Percentiles rank a stretch among this genome's conserved stretches.
These are phyloP conservation scores for Podospora didyma DNA, from an alignment of 495 filamentous ascomycete species.

Conservation along the genomic window DNA sequence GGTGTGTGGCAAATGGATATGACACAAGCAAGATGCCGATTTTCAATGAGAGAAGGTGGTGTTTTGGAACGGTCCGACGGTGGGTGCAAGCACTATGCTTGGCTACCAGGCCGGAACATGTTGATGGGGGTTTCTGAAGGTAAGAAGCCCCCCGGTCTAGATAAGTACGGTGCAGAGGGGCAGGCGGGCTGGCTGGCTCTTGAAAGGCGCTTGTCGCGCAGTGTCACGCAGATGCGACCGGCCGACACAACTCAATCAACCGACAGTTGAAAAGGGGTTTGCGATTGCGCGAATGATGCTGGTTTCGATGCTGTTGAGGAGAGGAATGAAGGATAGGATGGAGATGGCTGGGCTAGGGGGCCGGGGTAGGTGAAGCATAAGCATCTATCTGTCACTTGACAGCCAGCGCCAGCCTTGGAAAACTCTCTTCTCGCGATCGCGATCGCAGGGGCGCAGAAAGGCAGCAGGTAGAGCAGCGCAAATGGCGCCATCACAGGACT, in stretches of 20 bases:
- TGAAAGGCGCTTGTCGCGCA: not conserved
- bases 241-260: not conserved
- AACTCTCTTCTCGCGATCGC: not conserved
- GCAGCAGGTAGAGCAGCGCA: not conserved
- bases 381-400: not conserved
- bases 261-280: too few relatives aligned
- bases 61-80: too few relatives aligned
- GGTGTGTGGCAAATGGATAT: too few relatives aligned
- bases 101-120: not conserved
- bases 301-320: not conserved
- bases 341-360: not conserved
- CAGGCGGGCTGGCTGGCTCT: not conserved
- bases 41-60: too few relatives aligned
- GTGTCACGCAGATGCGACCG: not conserved
- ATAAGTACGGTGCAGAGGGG: too few relatives aligned
- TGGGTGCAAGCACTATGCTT: too few relatives aligned
- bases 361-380: not conserved
- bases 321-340: not conserved
- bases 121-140: not conserved
- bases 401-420: not conserved
- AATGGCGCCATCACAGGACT: constrained; percentile 13
- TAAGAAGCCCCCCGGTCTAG: not conserved
- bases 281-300: too few relatives aligned
- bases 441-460: not conserved
- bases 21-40: too few relatives aligned